phyloP scores from a whole-genome alignment of 257 asterid species.

The Leptodermis oblonga region DNA sequence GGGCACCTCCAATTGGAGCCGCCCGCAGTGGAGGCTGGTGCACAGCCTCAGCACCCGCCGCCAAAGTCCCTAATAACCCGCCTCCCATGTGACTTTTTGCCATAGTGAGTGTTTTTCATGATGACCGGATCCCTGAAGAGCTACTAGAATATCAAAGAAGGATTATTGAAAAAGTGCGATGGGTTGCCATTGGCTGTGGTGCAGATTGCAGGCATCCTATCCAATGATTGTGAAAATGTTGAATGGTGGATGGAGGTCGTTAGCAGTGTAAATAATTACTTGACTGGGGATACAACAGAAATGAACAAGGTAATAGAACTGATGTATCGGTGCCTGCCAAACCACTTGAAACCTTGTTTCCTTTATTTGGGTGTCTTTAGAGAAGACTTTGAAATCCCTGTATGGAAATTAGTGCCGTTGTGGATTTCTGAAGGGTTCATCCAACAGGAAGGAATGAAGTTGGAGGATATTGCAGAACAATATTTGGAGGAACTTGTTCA shows the following conservation, averaged over 20 bases:
- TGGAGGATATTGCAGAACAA: conserved; percentile 19
- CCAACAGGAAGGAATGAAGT: not conserved
- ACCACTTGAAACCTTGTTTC: conserved; percentile 18
- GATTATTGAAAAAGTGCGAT: conserved; percentile 4
- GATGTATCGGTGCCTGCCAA: conserved; percentile 23
- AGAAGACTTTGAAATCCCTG: not conserved
- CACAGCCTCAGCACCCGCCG: not conserved
- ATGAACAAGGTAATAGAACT: conserved; percentile 3
- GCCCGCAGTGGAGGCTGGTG: not conserved
- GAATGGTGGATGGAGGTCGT: conserved; percentile 24
- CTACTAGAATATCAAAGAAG: not conserved
- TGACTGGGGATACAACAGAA: not conserved
- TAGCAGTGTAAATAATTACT: not conserved
- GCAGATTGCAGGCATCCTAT: conserved; percentile 28
- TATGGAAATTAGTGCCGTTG: conserved; percentile 19
- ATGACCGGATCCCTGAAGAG: not conserved
- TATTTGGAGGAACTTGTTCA: conserved; percentile 15
- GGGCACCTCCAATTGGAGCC: not conserved
- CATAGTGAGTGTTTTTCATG: conserved; percentile 10
- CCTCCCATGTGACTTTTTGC: not conserved
- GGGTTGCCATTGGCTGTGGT: conserved; percentile 17
- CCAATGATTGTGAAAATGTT: not conserved
- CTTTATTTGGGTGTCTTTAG: conserved; percentile 16
- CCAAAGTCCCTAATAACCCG: not conserved
- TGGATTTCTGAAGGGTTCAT: conserved; percentile 31